Base-by-base conservation (phyloP, 306 rosid genomes). In the Pueraria montana region DNA sequence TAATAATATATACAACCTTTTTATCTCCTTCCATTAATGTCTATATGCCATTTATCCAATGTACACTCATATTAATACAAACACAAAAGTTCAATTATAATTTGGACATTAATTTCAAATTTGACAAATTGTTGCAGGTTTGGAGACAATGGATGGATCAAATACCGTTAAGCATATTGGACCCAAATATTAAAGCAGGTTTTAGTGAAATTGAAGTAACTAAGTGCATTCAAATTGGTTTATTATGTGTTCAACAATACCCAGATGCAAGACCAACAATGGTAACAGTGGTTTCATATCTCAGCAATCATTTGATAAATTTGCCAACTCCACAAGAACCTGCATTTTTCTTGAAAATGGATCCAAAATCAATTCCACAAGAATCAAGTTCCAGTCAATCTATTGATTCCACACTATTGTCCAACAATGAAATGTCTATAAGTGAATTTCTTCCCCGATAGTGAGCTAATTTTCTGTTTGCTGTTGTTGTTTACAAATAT, bases 181-280 rank as follows among this genome's bases (percentile, higher is more conserved):
- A 84, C 27, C 86, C 86, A 27, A 11, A 13, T 71, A 66, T 89
- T 64, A 40, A n/a, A 68, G 86, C 52, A 17, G 3, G 27, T 1
- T 59, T 30, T 65, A 59, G 3, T 13, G 42, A 20, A 18, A 68
- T 18, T 1, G 86, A 85, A 61, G 82, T 80, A 4, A 45, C 34
- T 12, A 82, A 59, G 20, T 85, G 86, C 52, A 82, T 89, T 38
- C 84, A 85, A 1, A 77, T 89, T 16, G 90, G 87, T 13, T 83
- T 87, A 36, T 66, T 86, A 21, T 89, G 91, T 46, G 87, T 89
- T 23, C 89, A 89, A 40, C 84, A 84, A 43, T 72, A 85, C 13
- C 86, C 85, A 13, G 40, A 20, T 8, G 86, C 78, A 1, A 83
- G 89, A 52, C 92, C 92, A 6, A 58, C 82, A 0, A 89, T 89